phyloP scores from a whole-genome alignment of 306 rosid species.

The Prunus padus region DNA sequence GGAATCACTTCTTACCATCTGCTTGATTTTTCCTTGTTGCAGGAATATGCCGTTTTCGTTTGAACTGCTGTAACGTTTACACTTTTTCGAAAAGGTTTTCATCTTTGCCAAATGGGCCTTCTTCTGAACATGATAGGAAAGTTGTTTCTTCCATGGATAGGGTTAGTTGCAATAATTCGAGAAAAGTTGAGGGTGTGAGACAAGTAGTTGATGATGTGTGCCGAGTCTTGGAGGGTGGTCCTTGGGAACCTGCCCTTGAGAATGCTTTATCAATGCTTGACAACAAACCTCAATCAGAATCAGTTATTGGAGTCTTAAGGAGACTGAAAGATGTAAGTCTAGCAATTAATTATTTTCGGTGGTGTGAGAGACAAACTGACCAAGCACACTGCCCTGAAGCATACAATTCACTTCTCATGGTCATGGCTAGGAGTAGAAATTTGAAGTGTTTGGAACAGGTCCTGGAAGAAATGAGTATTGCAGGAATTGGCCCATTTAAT shows the following conservation, averaged over 20 bases:
- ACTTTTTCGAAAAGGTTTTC: conserved; percentile 33
- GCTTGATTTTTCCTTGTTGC: conserved; percentile 17
- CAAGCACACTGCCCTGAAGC: conserved; percentile 59
- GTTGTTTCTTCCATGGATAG: conserved; percentile 27
- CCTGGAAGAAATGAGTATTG: conserved; percentile 87
- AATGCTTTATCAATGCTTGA: conserved; percentile 44
- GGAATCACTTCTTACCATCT: neutral
- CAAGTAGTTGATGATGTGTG: conserved; percentile 57
- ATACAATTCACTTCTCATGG: conserved; percentile 75
- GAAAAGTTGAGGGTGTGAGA: conserved; percentile 40
- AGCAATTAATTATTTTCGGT: conserved; percentile 68
- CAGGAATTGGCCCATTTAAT: conserved; percentile 75
- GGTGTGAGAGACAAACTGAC: conserved; percentile 73
- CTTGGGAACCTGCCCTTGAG: conserved; percentile 75
- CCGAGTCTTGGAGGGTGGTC: conserved; percentile 55
- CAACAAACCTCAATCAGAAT: conserved; percentile 62
- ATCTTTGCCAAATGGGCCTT: conserved; percentile 46
- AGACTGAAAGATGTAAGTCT: conserved; percentile 61
- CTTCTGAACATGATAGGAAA: conserved; percentile 42
- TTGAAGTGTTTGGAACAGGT: conserved; percentile 59
- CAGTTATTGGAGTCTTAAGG: conserved; percentile 74
- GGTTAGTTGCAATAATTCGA: conserved; percentile 22
- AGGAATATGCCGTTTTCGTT: conserved; percentile 44
- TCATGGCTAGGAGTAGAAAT: conserved; percentile 74
- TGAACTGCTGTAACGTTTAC: conserved; percentile 29